Base-by-base conservation (phyloP, 345 rosid species). In the Ceriops tagal region DNA sequence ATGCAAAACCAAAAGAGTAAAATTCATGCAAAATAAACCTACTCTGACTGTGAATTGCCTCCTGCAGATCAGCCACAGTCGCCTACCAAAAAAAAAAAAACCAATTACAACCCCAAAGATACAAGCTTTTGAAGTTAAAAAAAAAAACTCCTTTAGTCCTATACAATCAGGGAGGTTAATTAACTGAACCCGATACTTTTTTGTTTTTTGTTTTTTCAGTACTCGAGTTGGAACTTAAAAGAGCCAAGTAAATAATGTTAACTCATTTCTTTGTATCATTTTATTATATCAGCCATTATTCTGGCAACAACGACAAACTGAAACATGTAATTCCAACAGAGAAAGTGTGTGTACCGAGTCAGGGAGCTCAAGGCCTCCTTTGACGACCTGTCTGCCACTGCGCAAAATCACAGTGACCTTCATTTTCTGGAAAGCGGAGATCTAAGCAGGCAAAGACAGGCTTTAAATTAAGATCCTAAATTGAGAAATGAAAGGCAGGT, bases 11-110 rank as follows among this genome's bases (percentile, higher is more conserved):
- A 56, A 28, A 28, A 19, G 21, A 32, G 13, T 10, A n/a, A 53
- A 26, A 5, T 20, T 30, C 18, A 22, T 15, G 60, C 7, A 32
- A 47, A 30, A 13, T 11, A 3, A 43, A 82, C 86, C 77, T 77
- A 90, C 99, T 88, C 85, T 91, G 71, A 78, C 82, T 82, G 61
- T 92, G 84, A 81, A 95, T 90, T 62, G 92, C 93, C 71, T 90
- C 92, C 81, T 92, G 97, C 83, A 92, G 85, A 85, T 92, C 96
- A 80, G 87, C 86, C 68, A 95, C 97, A 5, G 90, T 92, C 52
- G 97, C 98, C 99, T 95, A 74, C 72, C 70, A 62, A 69, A 47
- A 68, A 64, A 34, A 49, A 53, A 39, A 58, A 61, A 10, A 21
- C 3, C 46, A 58, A 32, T 55, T 22, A 70, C 66, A 74, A 66